These are phyloP conservation scores for Silene latifolia DNA, from an alignment of 148 eudicot genomes.

Conservation along the genomic window DNA sequence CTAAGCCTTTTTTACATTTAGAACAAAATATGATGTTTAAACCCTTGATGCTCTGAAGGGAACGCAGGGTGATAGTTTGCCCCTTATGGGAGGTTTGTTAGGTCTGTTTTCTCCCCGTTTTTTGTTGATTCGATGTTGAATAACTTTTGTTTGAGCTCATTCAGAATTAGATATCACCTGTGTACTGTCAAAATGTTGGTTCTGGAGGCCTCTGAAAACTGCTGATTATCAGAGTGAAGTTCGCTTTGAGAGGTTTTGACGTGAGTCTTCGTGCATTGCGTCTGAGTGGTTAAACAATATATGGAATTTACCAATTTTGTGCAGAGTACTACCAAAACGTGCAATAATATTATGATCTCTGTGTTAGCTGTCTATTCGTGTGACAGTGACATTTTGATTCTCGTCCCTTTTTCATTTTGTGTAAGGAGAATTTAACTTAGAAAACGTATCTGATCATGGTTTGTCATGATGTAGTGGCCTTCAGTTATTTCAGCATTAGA, in stretches of 20 bases:
- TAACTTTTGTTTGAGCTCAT: background rate
- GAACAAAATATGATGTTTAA: background rate
- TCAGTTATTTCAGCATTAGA: slow-evolving; percentile 12
- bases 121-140: background rate
- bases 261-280: background rate
- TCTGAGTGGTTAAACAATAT: background rate
- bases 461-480: slow-evolving; percentile 15
- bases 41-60: background rate
- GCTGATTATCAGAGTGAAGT: background rate
- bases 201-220: background rate
- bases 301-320: background rate
- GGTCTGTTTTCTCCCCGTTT: background rate
- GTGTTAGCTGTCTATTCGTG: too few relatives aligned
- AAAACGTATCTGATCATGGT: slow-evolving; percentile 4
- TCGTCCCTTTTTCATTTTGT: background rate
- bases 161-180: background rate
- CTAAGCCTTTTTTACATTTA: background rate
- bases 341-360: background rate
- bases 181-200: background rate
- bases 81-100: background rate
- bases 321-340: background rate
- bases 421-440: background rate
- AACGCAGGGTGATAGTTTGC: background rate
- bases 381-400: too few relatives aligned
- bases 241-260: background rate